Evolutionary conservation across 345 rosid species (phyloP).

Genomic region (Salix udensis): DNA sequence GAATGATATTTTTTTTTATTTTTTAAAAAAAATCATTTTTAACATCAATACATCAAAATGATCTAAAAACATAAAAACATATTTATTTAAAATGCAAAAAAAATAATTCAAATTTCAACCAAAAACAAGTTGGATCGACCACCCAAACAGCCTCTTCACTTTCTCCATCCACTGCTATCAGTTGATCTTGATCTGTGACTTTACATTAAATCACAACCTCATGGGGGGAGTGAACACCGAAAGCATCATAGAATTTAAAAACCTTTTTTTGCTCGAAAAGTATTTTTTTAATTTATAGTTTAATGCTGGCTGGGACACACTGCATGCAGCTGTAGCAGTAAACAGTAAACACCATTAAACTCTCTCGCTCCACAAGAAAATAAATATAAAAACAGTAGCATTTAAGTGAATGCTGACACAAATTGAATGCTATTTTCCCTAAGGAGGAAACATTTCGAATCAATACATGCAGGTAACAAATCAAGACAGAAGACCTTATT

Average conservation of each 20-base stretch:
- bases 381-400: not conserved
- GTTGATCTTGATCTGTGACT: not conserved
- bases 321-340: not conserved
- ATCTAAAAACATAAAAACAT: too few species aligned
- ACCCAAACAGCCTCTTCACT: too few species aligned
- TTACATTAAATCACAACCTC: not conserved
- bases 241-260: not conserved
- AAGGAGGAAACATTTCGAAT: not conserved
- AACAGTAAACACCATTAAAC: not conserved
- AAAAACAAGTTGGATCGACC: too few species aligned
- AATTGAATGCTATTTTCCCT: not conserved
- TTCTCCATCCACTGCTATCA: not conserved
- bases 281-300: too few species aligned
- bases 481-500: not conserved
- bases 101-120: too few species aligned
- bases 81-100: too few species aligned
- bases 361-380: not conserved
- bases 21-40: too few species aligned
- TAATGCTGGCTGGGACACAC: too few species aligned
- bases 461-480: not conserved
- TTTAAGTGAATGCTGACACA: slow-evolving; percentile 5
- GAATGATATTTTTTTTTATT: too few species aligned
- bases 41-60: too few species aligned
- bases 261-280: too few species aligned
- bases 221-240: not conserved